Base-by-base conservation (phyloP, 257 asterid genomes). In the Plantago major region DNA sequence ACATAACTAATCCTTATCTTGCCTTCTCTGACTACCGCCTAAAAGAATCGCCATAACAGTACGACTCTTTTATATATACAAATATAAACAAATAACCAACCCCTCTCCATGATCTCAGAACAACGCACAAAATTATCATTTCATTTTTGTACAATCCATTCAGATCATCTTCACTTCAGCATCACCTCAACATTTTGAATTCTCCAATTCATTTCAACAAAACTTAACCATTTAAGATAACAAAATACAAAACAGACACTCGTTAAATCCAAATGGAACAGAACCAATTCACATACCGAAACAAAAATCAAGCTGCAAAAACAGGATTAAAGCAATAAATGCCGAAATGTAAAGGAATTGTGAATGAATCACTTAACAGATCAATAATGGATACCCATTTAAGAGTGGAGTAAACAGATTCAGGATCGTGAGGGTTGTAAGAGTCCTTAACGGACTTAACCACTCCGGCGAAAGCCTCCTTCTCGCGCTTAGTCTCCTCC, bases 371-470 rank as follows among this genome's bases (percentile, higher is more conserved):
- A 86, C 81, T 89, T 73, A 76, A 89, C 99, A 93, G 90, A 79
- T 89, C 95, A 70, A 93, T 76, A 47, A 93, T 80, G 37, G 99
- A 77, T 59, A 89, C 79, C 86, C 90, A 93, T 82, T 89, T 93
- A 30, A 93, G 94, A 43, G 96, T 84, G 15, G 94, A 76, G 68
- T 87, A 80, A 71, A 93, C 97, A 33, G 99, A 93, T 74, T 93
- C 97, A 46, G 97, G 84, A 82, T 89, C 89, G 63, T 78, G 84
- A 6, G 78, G 81, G 12, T 60, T 78, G 80, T 80, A 82, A 10
- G 82, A 73, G 58, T 87, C 94, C 80, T 78, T 82, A 43, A 85
- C 92, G 17, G 94, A 73, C 67, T 73, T 82, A 64, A 93, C 87
- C 47, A 89, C 86, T 68, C 74, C 79, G 53, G 84, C 70, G 73